Evolutionary conservation across 2,329 filamentous ascomycete genomes (phyloP), one percentile per base, ranked within the genome.

Genomic region (Purpureocillium lavendulum): DNA sequence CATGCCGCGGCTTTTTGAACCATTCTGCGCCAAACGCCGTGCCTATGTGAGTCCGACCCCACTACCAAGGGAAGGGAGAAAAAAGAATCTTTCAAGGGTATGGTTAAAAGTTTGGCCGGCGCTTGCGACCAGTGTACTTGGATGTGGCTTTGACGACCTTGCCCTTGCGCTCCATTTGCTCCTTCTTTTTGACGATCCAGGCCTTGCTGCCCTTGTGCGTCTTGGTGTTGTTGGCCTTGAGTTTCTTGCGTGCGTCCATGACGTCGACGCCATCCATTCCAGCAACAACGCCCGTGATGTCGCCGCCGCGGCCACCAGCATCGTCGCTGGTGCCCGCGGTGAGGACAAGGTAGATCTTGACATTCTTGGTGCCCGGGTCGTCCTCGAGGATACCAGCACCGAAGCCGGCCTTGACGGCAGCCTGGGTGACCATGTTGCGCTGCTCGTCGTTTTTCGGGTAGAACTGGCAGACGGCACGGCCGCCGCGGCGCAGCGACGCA

Each of bases 381-480:
- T 98, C 92, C 62, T 97, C 90, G 35, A 98, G 69, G 28, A 98
- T 75, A 66, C 92, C 92, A 0, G 92, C 92, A 35, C 92, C 90
- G 54, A 98, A 98, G 0, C 92, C 92, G 2, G 92, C 92, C 56
- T 85, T 88, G 45, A 97, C 84, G 0, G 92, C 92, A 0, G 92
- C 92, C 43, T 77, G 75, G 38, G 82, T 87, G 50, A 98, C 94
- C 89, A 98, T 95, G 55, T 76, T 80, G 55, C 89, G 78, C 66
- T 98, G 92, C 46, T 77, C 72, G 50, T 94, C 84, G 59, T 98
- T 97, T 66, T 95, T 95, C 3, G 92, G 92, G 60, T 98, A 98
- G 62, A 98, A 98, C 56, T 98, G 92, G 58, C 89, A 95, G 12
- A 97, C 90, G 0, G 92, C 92, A 30, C 87, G 75, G 1, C 87